Evolutionary conservation across 768 basidiomycete species (phyloP), one percentile per base, ranked within the genome.

Genomic region (Pulveroboletus sp.): DNA sequence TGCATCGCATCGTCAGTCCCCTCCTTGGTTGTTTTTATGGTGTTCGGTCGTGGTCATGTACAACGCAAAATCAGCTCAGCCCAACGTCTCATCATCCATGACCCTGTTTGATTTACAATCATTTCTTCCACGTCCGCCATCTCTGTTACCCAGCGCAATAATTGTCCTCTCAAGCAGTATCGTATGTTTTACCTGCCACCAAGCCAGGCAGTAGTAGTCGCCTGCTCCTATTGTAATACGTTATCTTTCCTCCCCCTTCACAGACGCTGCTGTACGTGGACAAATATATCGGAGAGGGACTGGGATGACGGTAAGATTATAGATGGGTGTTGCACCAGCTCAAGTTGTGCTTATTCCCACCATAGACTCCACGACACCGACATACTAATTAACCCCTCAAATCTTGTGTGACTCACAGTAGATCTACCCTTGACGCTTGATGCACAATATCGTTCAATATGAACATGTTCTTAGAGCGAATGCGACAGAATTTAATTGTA

Each of bases 21-120:
- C n/a, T 49, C 62, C 49, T 58, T 65, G 64, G 62, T 63, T 69
- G 66, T 59, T 68, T 59, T 64, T 69, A 66, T 56, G 67, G 60
- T 67, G 66, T 67, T 65, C 51, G 50, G 52, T 68, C 50, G 64
- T 69, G 67, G 61, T 61, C 66, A 45, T 69, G 68, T 67, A 69
- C 68, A 68, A 68, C 61, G 63, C 64, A 58, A 57, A 36, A 63
- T 47, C 61, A 57, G 50, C 57, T 54, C 62, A 56, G 45, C 48
- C 43, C 65, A 56, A 61, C 63, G 43, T 57, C 59, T 54, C 45
- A 44, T 55, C 65, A 55, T 55, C 46, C 58, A 61, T 57, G 39
- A 52, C 55, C 34, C 52, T 56, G 57, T 61, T 60, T 66, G 52
- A 66, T 66, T 56, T 50, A 44, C 58, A 52, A 48, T 45, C 50